phyloP scores from a whole-genome alignment of 352 stramenopile genomes.

The Globisporangium apiculatum region DNA sequence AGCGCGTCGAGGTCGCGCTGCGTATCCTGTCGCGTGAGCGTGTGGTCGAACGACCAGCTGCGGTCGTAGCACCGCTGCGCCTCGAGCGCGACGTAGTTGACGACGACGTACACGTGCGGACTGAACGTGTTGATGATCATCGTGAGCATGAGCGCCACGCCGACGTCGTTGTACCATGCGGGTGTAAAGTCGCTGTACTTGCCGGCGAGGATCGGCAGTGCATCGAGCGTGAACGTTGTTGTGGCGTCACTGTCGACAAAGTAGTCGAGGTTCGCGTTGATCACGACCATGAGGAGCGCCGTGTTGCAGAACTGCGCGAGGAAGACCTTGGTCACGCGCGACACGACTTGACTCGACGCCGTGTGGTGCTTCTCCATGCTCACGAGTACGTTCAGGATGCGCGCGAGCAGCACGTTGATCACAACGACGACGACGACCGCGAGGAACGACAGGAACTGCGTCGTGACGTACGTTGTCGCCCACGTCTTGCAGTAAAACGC shows the following conservation, averaged over 20 bases:
- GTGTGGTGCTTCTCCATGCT: slow-evolving; percentile 77
- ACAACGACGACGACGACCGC: slow-evolving; percentile 67
- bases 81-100: slow-evolving; percentile 48
- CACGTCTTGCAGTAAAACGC: slow-evolving; percentile 60
- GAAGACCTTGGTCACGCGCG: slow-evolving; percentile 71
- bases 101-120: slow-evolving; percentile 52
- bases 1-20: slow-evolving; percentile 76
- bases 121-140: slow-evolving; percentile 80
- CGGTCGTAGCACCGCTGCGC: slow-evolving; percentile 50
- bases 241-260: slow-evolving; percentile 24
- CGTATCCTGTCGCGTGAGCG: slow-evolving; percentile 63
- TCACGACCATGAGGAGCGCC: slow-evolving; percentile 59
- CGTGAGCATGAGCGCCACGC: slow-evolving; percentile 73
- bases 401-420: slow-evolving; percentile 60
- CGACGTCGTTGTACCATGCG: slow-evolving; percentile 73
- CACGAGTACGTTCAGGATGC: slow-evolving; percentile 63
- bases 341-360: slow-evolving; percentile 60
- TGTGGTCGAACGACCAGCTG: slow-evolving; percentile 56
- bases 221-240: slow-evolving; percentile 20
- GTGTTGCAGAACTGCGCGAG: slow-evolving; percentile 81
- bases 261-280: slow-evolving; percentile 77
- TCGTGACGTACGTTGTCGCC: slow-evolving; percentile 63
- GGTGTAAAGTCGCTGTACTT: slow-evolving; percentile 78
- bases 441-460: slow-evolving; percentile 49
- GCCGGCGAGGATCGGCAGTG: slow-evolving; percentile 49